A percentile compares a stretch with the other conserved stretches of the same genome.
Conservation (phyloP, 805 yeast species). For the Teunomyces funiuensis region DNA sequence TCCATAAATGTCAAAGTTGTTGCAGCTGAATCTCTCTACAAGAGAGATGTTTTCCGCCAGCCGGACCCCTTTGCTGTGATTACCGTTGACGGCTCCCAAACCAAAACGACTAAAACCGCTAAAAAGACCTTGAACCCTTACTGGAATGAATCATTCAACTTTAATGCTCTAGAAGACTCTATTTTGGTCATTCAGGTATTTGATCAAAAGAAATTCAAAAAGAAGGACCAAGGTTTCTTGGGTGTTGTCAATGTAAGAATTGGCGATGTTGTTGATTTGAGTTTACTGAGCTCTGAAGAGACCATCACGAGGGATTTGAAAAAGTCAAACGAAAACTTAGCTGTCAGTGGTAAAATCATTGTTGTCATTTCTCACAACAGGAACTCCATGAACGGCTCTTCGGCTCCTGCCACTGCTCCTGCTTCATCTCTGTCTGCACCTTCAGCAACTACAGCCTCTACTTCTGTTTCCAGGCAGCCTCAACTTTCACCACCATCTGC, state of each 20-base stretch:
- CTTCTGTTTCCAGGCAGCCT: slow-evolving; percentile 11
- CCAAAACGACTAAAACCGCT: slow-evolving; percentile 91
- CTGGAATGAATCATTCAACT: slow-evolving; percentile 92
- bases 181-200: slow-evolving; percentile 90
- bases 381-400: slow-evolving; percentile 8
- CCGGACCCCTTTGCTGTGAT: slow-evolving; percentile 98
- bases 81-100: slow-evolving; percentile 96
- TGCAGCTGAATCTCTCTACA: slow-evolving; percentile 94
- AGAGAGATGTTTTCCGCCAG: slow-evolving; percentile 90
- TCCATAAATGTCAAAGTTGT: slow-evolving; percentile 69
- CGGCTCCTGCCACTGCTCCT: slow-evolving; percentile 19
- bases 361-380: slow-evolving; percentile 61
- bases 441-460: slow-evolving; percentile 19
- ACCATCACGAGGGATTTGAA: slow-evolving; percentile 91
- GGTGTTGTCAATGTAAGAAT: slow-evolving; percentile 93
- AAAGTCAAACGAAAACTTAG: slow-evolving; percentile 85
- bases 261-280: slow-evolving; percentile 81
- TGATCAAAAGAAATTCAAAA: slow-evolving; percentile 95
- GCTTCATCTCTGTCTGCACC: too few species aligned
- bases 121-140: slow-evolving; percentile 94
- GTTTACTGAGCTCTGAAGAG: slow-evolving; percentile 56
- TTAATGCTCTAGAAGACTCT: slow-evolving; percentile 75
- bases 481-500: slow-evolving; percentile 14
- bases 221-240: slow-evolving; percentile 96
- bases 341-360: slow-evolving; percentile 91